Base-by-base conservation (phyloP, 768 basidiomycete species). In the Pholiota microspora region DNA sequence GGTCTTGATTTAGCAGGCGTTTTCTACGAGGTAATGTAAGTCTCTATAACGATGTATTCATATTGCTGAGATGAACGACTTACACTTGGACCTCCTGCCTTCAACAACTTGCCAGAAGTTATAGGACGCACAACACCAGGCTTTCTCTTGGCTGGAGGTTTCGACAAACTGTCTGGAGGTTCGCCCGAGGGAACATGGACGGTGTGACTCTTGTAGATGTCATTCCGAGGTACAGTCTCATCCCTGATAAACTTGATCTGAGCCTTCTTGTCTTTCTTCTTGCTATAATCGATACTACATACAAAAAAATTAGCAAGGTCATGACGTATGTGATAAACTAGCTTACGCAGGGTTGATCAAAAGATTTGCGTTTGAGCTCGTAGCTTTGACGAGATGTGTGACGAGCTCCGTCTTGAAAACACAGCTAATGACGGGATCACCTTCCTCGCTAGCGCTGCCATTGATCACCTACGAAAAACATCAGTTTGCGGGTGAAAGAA, bases 261-360 rank as follows among this genome's bases (percentile, higher is more conserved):
- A 3, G 88, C 85, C 65, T 85, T 85, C 75, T 98, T 99, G 59
- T 95, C 95, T 73, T 94, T 98, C 82, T 99, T 99, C 80, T 99
- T 98, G 36, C 79, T 78, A 69, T 98, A 98, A 53, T 91, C 84
- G 56, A 98, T 73, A 7, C 92, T 98, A 44, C 10, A n/a, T 7
- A n/a, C n/a, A n/a, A 15, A 52, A 56, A n/a, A 23, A 45, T 24
- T 32, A 25, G 24, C 18, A 45, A 35, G 13, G 23, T 10, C 18
- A 31, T 0, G 1, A 40, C 0, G 4, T 13, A n/a, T 55, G 25
- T 38, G n/a, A 24, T 4, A 35, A 18, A 42, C 21, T 10, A 42
- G 73, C 92, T 62, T 67, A 96, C 94, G 79, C 80, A 15, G 94
- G 88, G 0, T 81, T 82, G 59, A 98, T 83, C 46, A 82, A 67